Base-by-base conservation (phyloP, 2,329 filamentous ascomycete species). In the Coniosporium tulheliwenetii region DNA sequence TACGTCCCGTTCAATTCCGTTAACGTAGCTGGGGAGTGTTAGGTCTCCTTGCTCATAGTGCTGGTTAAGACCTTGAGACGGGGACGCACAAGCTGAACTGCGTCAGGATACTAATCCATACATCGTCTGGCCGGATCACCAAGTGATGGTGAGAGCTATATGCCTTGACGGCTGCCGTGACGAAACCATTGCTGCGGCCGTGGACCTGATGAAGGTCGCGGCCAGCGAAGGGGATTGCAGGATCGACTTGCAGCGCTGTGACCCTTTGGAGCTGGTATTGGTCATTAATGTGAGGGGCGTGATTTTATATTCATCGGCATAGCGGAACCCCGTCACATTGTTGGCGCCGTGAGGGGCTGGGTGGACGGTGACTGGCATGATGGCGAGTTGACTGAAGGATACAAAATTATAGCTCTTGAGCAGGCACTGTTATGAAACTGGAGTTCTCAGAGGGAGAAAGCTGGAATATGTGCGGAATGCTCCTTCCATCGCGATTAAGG, bases 51-150 rank as follows among this genome's bases (percentile, higher is more conserved):
- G 19, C 7, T 7, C 19, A 26, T 7, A 3, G 19, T 4, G 3
- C 3, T 4, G 19, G 19, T 3, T 26, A 26, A 26, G 19, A 3
- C 7, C 7, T 7, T 26, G 7, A n/a, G n/a, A n/a, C n/a, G n/a
- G n/a, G n/a, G n/a, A 26, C 19, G 19, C 60, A 69, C 41, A 62
- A 53, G 47, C 56, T 63, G 1, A 72, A 46, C 44, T 74, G 69
- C 0, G 60, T 56, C 1, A 73, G 48, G 44, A 73, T 70, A 5
- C 67, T 53, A 36, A 71, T 58, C 70, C 69, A 74, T 12, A 73
- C 49, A 43, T 74, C 70, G 26, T 75, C 69, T 0, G 70, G 69
- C 1, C 69, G 63, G 37, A 73, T 52, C 2, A 49, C 51, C 0
- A 73, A 58, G 42, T 70, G 59, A 40, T 66, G 62, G 41, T 70